A percentile compares a stretch with the other conserved stretches of the same genome.
These are phyloP conservation scores for Aspergillus kassunensis DNA, from an alignment of 495 filamentous ascomycete species.

Conservation along the genomic window DNA sequence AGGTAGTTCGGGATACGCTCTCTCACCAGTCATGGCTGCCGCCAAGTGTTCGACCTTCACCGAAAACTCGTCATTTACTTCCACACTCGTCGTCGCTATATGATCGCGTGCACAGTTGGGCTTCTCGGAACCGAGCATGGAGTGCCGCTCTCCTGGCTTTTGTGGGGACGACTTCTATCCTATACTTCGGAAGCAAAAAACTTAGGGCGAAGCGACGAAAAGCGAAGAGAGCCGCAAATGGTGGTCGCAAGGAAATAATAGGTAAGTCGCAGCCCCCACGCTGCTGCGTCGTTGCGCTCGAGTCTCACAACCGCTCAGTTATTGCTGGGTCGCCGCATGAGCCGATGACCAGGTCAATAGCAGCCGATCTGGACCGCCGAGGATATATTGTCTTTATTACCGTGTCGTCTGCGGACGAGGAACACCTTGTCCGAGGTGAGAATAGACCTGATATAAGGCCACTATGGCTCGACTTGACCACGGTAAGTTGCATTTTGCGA, in stretches of 20 bases:
- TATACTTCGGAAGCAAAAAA: conserved; percentile 59
- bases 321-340: conserved; percentile 78
- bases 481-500: conserved; percentile 20
- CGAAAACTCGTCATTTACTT: conserved; percentile 44
- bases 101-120: conserved; percentile 56
- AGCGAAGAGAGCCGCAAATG: conserved; percentile 72
- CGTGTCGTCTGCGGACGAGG: conserved; percentile 74
- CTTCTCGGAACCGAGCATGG: conserved; percentile 62
- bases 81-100: conserved; percentile 32
- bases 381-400: conserved; percentile 94
- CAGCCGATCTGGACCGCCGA: conserved; percentile 79
- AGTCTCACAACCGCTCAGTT: conserved; percentile 41
- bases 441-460: conserved; percentile 75
- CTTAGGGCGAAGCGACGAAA: conserved; percentile 61
- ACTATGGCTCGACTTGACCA: conserved; percentile 76
- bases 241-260: conserved; percentile 85
- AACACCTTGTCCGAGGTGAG: conserved; percentile 69
- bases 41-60: conserved; percentile 55
- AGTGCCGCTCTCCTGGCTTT: conserved; percentile 64
- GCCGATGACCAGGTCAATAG: conserved; percentile 74
- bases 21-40: conserved; percentile 66
- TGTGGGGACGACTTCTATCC: conserved; percentile 62
- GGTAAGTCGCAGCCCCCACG: conserved; percentile 31
- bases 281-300: background rate
- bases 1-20: conserved; percentile 56